These are phyloP conservation scores for Acacia acuminata DNA, from an alignment of 306 rosid genomes.

Conservation along the genomic window DNA sequence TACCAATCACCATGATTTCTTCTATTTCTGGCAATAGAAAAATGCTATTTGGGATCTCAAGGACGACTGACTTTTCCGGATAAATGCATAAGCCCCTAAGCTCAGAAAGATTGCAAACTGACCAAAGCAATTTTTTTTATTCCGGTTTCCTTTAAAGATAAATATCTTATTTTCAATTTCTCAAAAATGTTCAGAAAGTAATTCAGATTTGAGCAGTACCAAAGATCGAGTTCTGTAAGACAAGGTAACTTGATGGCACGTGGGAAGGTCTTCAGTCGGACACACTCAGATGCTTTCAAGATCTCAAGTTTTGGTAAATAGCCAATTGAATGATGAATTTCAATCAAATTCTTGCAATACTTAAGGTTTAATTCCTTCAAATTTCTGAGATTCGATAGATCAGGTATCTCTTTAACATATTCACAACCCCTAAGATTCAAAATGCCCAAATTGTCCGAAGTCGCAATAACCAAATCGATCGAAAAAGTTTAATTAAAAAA, in stretches of 20 bases:
- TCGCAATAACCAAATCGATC: background rate
- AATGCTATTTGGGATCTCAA: background rate
- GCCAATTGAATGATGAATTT: background rate
- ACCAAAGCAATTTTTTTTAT: background rate
- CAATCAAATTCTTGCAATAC: background rate
- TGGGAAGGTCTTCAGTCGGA: background rate
- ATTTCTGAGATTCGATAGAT: background rate
- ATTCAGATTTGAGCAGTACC: background rate
- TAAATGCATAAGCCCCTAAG: rapidly evolving
- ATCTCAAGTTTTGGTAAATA: background rate
- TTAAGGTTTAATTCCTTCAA: background rate
- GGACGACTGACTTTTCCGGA: rapidly evolving
- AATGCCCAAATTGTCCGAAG: background rate
- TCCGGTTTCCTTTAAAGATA: rapidly evolving
- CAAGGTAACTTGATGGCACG: background rate
- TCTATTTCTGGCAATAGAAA: too few relatives aligned
- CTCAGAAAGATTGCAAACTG: background rate
- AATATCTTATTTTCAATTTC: too few relatives aligned
- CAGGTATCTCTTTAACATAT: background rate
- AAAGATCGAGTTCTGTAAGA: background rate
- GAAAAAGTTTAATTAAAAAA: too few relatives aligned
- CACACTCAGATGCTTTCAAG: background rate
- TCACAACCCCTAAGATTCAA: background rate
- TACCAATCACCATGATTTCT: rapidly evolving
- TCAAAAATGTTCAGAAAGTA: background rate